Conservation (phyloP, 805 yeast species). For the Wickerhamomyces hampshirensis region DNA sequence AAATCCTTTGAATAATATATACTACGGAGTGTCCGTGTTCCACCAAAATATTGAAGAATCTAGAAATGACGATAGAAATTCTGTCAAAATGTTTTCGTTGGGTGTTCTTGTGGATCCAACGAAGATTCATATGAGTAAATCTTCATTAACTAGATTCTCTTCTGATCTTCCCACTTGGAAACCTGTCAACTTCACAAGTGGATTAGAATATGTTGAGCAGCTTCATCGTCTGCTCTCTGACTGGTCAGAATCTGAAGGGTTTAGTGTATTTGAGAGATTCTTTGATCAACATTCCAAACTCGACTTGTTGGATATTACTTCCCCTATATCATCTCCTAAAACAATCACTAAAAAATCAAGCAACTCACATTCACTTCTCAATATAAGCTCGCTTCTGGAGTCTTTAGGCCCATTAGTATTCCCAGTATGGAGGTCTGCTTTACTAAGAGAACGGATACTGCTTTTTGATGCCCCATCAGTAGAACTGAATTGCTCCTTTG, state of each 20-base stretch:
- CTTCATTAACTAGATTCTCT: conserved; percentile 5
- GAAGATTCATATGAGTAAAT: conserved; percentile 14
- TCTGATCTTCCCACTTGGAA: conserved; percentile 28
- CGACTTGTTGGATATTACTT: conserved; percentile 10
- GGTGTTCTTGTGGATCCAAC: conserved; percentile 53
- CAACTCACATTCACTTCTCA: conserved; percentile 39
- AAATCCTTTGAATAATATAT: conserved; percentile 15
- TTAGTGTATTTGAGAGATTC: conserved; percentile 20
- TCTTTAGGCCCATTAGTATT: conserved; percentile 62
- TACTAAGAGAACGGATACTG: conserved; percentile 53
- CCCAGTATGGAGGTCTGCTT: conserved; percentile 56
- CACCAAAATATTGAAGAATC: conserved; percentile 37
- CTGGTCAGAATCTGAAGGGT: conserved; percentile 20
- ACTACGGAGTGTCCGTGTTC: conserved; percentile 50
- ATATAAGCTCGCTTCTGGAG: conserved; percentile 42
- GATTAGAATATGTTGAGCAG: conserved; percentile 38
- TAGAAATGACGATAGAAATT: conserved; percentile 29
- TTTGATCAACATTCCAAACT: conserved; percentile 16
- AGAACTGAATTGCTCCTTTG: conserved; percentile 41
- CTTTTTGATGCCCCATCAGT: conserved; percentile 35
- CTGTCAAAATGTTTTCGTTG: conserved; percentile 58
- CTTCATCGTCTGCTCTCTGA: conserved; percentile 26
- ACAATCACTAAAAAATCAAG: conserved; percentile 3
- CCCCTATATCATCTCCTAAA: conserved; percentile 10
- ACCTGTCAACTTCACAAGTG: conserved; percentile 36